phyloP scores from a whole-genome alignment of 2,329 filamentous ascomycete species.

The Aureobasidium sp. region DNA sequence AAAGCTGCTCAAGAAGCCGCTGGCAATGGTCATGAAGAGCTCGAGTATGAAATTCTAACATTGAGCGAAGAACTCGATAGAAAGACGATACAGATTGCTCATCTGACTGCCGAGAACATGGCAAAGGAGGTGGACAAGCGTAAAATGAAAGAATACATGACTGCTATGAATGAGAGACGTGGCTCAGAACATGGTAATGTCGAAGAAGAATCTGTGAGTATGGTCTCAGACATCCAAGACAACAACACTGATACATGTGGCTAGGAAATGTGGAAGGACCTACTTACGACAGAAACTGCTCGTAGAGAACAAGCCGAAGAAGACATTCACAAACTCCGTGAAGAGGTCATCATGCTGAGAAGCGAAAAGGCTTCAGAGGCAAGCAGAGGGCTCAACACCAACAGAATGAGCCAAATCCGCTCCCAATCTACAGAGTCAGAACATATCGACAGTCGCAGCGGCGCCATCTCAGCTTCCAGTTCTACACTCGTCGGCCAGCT shows the following conservation, averaged over 20 bases:
- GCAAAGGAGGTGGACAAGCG: slow-evolving; percentile 78
- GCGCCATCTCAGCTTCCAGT: slow-evolving; percentile 52
- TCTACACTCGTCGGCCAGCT: slow-evolving; percentile 78
- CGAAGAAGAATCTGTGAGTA: slow-evolving; percentile 29
- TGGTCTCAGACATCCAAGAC: neutral
- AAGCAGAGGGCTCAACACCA: slow-evolving; percentile 25
- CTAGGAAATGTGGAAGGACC: slow-evolving; percentile 87
- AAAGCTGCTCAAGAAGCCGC: slow-evolving; percentile 36
- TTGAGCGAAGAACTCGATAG: slow-evolving; percentile 80
- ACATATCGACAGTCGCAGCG: slow-evolving; percentile 19
- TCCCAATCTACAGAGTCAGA: slow-evolving; percentile 34
- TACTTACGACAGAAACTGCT: slow-evolving; percentile 85
- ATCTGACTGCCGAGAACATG: slow-evolving; percentile 69
- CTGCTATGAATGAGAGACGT: slow-evolving; percentile 51
- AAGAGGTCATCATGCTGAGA: slow-evolving; percentile 59
- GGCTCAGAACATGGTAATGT: slow-evolving; percentile 32
- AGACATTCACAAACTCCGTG: slow-evolving; percentile 74
- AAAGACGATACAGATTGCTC: slow-evolving; percentile 76
- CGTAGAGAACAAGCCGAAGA: slow-evolving; percentile 86
- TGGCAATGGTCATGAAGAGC: slow-evolving; percentile 46
- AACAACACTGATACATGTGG: slow-evolving; percentile 12
- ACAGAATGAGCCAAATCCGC: slow-evolving; percentile 35
- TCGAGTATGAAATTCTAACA: slow-evolving; percentile 80
- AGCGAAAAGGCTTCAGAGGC: slow-evolving; percentile 39
- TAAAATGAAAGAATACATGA: slow-evolving; percentile 75